Base-by-base conservation (phyloP, 768 basidiomycete species). In the Leucosporidium scottii region DNA sequence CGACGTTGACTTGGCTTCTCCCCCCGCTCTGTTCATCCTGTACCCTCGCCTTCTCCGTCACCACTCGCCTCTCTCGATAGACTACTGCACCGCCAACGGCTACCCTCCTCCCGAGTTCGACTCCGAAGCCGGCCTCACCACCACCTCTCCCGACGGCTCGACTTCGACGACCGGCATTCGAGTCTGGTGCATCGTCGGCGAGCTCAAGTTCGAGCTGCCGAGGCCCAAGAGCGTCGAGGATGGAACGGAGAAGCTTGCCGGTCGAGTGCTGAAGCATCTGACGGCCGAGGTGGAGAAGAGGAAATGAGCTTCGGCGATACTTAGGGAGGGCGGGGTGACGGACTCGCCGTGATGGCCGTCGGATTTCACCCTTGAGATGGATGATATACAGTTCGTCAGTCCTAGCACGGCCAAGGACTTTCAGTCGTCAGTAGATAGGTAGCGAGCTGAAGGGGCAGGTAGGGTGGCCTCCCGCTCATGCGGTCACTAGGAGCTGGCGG, bases 151-250 rank as follows among this genome's bases (percentile, higher is more conserved):
- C 34, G n/a, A 39, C 36, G 57, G 36, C 34, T 23, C 31, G 36
- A 25, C 36, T 23, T 21, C n/a, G 18, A 23, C 23, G 30, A 20
- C 27, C 18, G 31, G 30, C 31, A 17, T 30, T 21, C 57, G 61
- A 12, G 25, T 67, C 39, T 54, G 39, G 30, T 28, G 59, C 57
- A 51, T 63, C 50, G 30, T 63, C 50, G 39, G 23, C 15, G 61
- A 39, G 10, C 25, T 54, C 39, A 31, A 47, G 30, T 67, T 63
- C 31, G 66, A 67, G 66, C 51, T 67, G 4, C 61, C 61, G 20
- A 30, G 25, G 9, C 56, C 51, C 3, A 50, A 23, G 18, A 44
- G 39, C 13, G 66, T n/a, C 21, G 25, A 58, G 55, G 57, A 54
- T 21, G 66, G 56, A 2, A 23, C 49, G 49, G 61, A 59, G 34